Conservation (phyloP, 192 early-diverging fungal genomes). For the Spizellomyces sp. region DNA sequence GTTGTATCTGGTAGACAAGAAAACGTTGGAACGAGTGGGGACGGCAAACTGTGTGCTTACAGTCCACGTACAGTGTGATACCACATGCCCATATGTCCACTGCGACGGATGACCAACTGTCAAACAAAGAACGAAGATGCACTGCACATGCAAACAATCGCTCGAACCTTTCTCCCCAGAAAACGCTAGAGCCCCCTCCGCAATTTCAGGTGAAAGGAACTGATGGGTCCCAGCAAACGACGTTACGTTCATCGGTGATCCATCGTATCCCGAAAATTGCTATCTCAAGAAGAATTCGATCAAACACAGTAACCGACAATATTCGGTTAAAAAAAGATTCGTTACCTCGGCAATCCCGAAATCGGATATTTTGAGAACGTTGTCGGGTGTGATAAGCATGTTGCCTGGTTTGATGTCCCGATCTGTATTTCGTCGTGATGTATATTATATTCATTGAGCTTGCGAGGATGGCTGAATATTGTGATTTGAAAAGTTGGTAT, state of each 20-base stretch:
- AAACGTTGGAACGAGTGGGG: not conserved
- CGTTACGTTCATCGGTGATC: conserved; percentile 35
- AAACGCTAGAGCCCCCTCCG: conserved; percentile 37
- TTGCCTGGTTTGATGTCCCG: conserved; percentile 63
- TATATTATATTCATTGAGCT: not conserved
- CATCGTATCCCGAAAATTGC: conserved; percentile 52
- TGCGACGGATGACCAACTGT: conserved; percentile 7
- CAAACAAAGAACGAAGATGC: too few relatives aligned
- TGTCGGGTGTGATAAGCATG: conserved; percentile 56
- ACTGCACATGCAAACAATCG: too few relatives aligned
- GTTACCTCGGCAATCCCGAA: conserved; percentile 61
- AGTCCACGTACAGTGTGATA: conserved; percentile 46
- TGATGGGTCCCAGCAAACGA: conserved; percentile 64
- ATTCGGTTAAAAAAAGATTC: not conserved
- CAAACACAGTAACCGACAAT: not conserved
- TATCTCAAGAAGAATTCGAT: conserved; percentile 16
- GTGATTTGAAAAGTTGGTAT: not conserved
- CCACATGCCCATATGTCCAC: conserved; percentile 65
- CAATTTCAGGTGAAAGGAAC: conserved; percentile 58
- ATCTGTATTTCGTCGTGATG: conserved; percentile 34
- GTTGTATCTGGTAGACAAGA: conserved; percentile 40
- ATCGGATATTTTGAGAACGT: conserved; percentile 56
- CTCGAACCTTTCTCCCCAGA: conserved; percentile 45
- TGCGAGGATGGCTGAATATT: not conserved
- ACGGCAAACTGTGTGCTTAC: not conserved